A percentile compares a stretch with the other conserved stretches of the same genome.
Evolutionary conservation across 2,329 filamentous ascomycete genomes (phyloP).

Genomic region (Trichoderma koningiopsis): DNA sequence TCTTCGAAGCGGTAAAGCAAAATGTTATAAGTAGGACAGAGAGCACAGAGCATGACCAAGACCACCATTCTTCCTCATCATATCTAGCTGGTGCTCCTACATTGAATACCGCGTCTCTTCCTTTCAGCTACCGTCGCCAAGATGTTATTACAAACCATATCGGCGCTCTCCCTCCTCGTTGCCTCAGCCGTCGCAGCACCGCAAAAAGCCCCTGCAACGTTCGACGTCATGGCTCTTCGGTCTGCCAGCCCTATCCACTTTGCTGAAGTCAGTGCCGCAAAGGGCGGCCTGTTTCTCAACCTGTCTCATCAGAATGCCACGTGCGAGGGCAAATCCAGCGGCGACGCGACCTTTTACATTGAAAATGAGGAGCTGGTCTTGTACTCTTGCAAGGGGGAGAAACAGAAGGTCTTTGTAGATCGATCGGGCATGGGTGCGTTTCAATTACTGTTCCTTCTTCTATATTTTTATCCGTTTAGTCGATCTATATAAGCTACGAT

Average conservation of each 20-base stretch:
- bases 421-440: slow-evolving; percentile 59
- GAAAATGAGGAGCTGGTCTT: slow-evolving; percentile 51
- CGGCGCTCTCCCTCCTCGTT: slow-evolving; percentile 6
- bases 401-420: slow-evolving; percentile 57
- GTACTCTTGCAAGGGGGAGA: slow-evolving; percentile 43
- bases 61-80: neutral
- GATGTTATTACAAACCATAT: slow-evolving; percentile 14
- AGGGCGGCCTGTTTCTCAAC: slow-evolving; percentile 48
- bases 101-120: neutral
- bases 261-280: slow-evolving; percentile 47
- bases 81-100: neutral
- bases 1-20: neutral
- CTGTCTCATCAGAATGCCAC: slow-evolving; percentile 49
- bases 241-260: slow-evolving; percentile 54
- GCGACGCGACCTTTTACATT: slow-evolving; percentile 55
- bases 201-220: neutral
- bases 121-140: neutral
- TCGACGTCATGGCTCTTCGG: slow-evolving; percentile 46
- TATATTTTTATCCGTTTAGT: neutral
- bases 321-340: slow-evolving; percentile 47
- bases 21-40: neutral
- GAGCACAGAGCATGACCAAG: neutral
- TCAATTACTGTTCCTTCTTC: neutral
- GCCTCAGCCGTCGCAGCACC: slow-evolving; percentile 3
- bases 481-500: neutral